phyloP scores from a whole-genome alignment of 352 stramenopile genomes.

The Phytophthora tubulina region DNA sequence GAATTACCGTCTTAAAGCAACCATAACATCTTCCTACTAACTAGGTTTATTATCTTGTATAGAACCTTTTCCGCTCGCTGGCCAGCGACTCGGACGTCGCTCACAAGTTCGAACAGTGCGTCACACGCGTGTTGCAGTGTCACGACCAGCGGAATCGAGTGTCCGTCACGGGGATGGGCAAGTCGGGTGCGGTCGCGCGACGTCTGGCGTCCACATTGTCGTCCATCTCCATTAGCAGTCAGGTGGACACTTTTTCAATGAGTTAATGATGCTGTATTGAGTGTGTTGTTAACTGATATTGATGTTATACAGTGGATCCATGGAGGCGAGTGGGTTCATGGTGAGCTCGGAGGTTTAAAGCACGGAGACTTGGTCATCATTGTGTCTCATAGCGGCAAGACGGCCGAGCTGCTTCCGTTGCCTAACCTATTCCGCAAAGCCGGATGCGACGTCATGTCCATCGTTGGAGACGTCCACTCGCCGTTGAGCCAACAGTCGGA shows the following conservation, averaged over 20 bases:
- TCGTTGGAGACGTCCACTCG: constrained; percentile 56
- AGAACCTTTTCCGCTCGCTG: constrained; percentile 53
- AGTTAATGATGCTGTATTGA: background rate
- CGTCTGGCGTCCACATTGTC: constrained; percentile 76
- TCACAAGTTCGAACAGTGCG: constrained; percentile 41
- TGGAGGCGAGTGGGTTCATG: constrained; percentile 81
- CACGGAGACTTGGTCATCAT: constrained; percentile 75
- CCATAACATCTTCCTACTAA: background rate
- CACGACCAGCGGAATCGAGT: constrained; percentile 55
- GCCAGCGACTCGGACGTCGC: constrained; percentile 33
- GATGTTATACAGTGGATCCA: constrained; percentile 69
- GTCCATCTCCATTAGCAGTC: constrained; percentile 78
- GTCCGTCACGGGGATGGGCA: constrained; percentile 83
- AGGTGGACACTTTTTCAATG: constrained; percentile 37
- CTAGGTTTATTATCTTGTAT: background rate
- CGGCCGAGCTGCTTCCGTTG: constrained; percentile 64
- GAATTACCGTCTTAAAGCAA: background rate
- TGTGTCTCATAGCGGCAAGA: constrained; percentile 79
- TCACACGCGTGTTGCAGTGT: constrained; percentile 55
- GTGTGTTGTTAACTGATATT: constrained; percentile 6
- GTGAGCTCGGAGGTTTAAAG: constrained; percentile 76
- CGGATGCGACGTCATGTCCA: constrained; percentile 55
- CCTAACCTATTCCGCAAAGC: constrained; percentile 53
- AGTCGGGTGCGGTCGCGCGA: constrained; percentile 79
- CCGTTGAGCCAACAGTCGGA: constrained; percentile 49